Base-by-base conservation (phyloP, 257 asterid genomes). In the Scutellaria galericulata region DNA sequence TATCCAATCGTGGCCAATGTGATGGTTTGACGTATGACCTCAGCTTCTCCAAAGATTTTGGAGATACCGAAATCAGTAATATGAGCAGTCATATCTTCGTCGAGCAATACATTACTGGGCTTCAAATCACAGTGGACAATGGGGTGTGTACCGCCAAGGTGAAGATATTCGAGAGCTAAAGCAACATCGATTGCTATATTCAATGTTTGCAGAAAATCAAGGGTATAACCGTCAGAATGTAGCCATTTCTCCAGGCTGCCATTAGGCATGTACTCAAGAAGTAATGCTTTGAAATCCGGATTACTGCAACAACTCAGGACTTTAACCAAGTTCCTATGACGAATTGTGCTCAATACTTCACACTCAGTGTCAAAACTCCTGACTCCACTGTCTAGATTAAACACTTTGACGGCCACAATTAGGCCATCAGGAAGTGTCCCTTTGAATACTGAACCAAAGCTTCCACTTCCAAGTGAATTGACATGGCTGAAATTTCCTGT, bases 161-260 rank as follows among this genome's bases (percentile, higher is more conserved):
- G 71, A 46, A 65, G 45, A 65, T 65, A 65, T 27, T 65, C 71
- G 27, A 24, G 27, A 1, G 27, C 27, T 24, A 24, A 24, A 1
- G 27, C 3, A 24, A 65, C 71, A 65, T 65, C 71, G 27, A 46
- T 65, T 24, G 58, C 64, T n/a, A 68, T 41, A n/a, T 41, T 7
- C 40, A 68, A 18, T 41, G 40, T 68, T 10, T 53, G 53, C 41
- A 5, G 53, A 52, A 68, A 39, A 39, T 67, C 42, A 41, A 45
- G 22, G 42, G 20, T 44, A 27, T 44, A 22, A 22, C 44, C 22
- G 20, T 64, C 20, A 8, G 69, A 64, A 22, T 44, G 45, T 10
- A 64, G 41, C 55, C 69, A 20, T 64, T 64, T 44, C 54, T 64
- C 54, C 10, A 64, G 40, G 69, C 54, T 64, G 9, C 69, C 69